Evolutionary conservation across 2,329 filamentous ascomycete species (phyloP), one percentile per base, ranked within the genome.

Genomic region (Cercospora zeae-maydis): DNA sequence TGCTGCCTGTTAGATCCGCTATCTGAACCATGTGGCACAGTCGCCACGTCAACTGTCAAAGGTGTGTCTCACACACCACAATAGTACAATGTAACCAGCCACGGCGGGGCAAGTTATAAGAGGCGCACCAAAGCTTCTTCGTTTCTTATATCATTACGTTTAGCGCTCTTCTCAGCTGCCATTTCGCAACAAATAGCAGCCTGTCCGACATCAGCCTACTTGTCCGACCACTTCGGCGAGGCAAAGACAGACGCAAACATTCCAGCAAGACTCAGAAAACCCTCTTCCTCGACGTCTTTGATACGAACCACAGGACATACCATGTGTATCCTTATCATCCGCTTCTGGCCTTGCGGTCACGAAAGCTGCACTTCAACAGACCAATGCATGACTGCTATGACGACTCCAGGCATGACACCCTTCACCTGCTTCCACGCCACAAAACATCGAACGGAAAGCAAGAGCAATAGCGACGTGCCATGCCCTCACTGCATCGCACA

Each of bases 241-340:
- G 21, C 39, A 45, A 24, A 24, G 10, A 9, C 8, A 45, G 21
- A 16, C 9, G 13, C 37, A 21, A 47, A 11, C 27, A 52, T 36
- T 31, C 57, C 30, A 39, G 36, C 47, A 30, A 30, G 30, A 33
- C 24, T 27, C 30, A 52, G 24, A 52, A 13, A 21, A 11, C 11
- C 34, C 45, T 10, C 54, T 45, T 19, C 33, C n/a, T n/a, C 16
- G 39, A 36, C 42, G 8, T 34, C 8, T 34, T 13, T 14, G 3
- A 59, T 11, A 24, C 21, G 8, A 33, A 42, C 31, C 24, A 27
- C 24, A 27, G 24, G 33, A 30, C 52, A 54, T 36, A 59, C n/a
- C 30, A 67, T 67, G 66, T 67, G 66, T 34, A 66, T 67, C 57
- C 57, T 67, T 42, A 61, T 58, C 21, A 57, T 66, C 7, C 42